Evolutionary conservation across 345 rosid genomes (phyloP).

Genomic region (Arabidopsis arenosa): DNA sequence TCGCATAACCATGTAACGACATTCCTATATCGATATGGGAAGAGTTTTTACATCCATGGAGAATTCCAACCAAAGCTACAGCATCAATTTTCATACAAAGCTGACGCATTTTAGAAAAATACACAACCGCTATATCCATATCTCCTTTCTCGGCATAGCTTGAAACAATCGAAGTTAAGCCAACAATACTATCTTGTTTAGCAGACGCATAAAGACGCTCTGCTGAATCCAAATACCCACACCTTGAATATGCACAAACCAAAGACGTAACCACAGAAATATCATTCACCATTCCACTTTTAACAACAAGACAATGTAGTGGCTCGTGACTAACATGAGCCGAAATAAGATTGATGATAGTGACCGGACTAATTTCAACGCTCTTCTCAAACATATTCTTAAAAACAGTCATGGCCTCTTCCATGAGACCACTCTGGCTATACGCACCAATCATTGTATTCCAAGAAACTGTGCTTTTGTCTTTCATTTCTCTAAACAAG

Average conservation of each 20-base stretch:
- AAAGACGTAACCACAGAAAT: conserved; percentile 63
- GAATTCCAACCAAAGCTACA: conserved; percentile 73
- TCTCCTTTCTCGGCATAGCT: conserved; percentile 67
- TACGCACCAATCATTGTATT: conserved; percentile 79
- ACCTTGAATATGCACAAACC: conserved; percentile 65
- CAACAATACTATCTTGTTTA: conserved; percentile 57
- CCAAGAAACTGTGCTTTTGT: conserved; percentile 73
- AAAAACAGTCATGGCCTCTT: conserved; percentile 59
- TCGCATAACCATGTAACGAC: conserved; percentile 64
- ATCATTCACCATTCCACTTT: conserved; percentile 57
- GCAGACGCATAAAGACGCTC: conserved; percentile 54
- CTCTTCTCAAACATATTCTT: conserved; percentile 53
- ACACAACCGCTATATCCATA: conserved; percentile 45
- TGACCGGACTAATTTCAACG: conserved; percentile 57
- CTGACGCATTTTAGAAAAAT: conserved; percentile 55
- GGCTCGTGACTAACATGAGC: conserved; percentile 55
- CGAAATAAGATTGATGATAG: conserved; percentile 65
- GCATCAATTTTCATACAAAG: conserved; percentile 65
- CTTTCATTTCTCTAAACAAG: conserved; percentile 60
- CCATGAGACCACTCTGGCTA: conserved; percentile 59
- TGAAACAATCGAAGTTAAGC: conserved; percentile 69
- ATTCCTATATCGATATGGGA: conserved; percentile 50
- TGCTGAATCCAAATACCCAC: conserved; percentile 55
- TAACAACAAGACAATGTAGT: conserved; percentile 62
- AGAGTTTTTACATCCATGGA: conserved; percentile 61